Evolutionary conservation across 169 alveolate genomes (phyloP).

Genomic region (Sarcocystis neurona): DNA sequence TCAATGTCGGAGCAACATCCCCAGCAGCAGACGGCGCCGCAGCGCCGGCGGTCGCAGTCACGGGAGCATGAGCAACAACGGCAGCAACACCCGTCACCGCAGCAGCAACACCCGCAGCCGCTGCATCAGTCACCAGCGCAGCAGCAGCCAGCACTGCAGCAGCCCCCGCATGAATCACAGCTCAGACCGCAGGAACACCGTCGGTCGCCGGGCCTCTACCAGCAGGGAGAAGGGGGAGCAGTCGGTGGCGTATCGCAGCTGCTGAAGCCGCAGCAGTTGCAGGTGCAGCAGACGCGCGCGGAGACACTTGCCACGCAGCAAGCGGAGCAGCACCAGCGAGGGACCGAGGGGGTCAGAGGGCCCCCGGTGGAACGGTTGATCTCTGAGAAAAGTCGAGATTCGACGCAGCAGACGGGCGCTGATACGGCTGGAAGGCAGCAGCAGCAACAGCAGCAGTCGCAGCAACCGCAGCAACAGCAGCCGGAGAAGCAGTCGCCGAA

Average conservation of each 20-base stretch:
- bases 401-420: no score
- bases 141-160: conserved; percentile 36
- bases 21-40: conserved; percentile 8
- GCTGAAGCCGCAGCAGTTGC: background rate
- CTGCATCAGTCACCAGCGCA: conserved; percentile 37
- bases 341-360: no score
- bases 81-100: conserved; percentile 12
- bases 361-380: no score
- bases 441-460: conserved; percentile 6
- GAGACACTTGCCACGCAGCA: no score
- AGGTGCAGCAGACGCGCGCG: background rate
- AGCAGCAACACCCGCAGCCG: conserved; percentile 15
- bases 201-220: background rate
- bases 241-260: conserved; percentile 13
- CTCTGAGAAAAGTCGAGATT: no score
- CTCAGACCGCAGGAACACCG: background rate
- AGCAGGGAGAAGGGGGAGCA: background rate
- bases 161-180: background rate
- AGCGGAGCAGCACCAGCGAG: no score
- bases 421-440: background rate
- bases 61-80: background rate
- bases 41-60: conserved; percentile 20
- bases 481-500: background rate
- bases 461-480: conserved; percentile 4
- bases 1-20: conserved; percentile 27